Conservation (phyloP, 75 land plant species). For the Sequoiadendron giganteum region DNA sequence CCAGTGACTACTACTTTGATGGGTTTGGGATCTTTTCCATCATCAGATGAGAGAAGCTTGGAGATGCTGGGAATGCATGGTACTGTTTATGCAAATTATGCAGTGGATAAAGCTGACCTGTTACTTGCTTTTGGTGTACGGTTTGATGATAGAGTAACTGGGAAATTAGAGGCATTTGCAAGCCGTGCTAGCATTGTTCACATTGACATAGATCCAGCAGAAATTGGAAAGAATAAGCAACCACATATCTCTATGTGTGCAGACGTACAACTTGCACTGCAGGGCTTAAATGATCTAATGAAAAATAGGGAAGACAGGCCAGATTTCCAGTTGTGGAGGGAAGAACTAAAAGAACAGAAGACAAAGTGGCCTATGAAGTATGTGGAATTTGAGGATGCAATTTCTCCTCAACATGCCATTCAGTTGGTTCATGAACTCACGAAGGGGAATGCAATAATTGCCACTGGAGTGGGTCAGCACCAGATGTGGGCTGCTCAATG, state of each 20-base stretch:
- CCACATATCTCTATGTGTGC: constrained; percentile 89
- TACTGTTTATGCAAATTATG: constrained; percentile 90
- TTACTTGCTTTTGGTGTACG: constrained; percentile 92
- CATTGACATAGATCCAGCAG: constrained; percentile 94
- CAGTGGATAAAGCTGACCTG: constrained; percentile 75
- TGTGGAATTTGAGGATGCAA: constrained; percentile 66
- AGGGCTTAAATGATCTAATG: constrained; percentile 55
- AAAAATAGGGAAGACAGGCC: constrained; percentile 30
- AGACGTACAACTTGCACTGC: constrained; percentile 71
- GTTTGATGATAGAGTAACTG: constrained; percentile 96
- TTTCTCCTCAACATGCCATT: constrained; percentile 90
- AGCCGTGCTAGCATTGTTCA: constrained; percentile 91
- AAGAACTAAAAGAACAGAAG: constrained; percentile 76
- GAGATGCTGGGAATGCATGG: constrained; percentile 98
- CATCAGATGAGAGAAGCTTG: constrained; percentile 48
- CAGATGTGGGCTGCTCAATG: constrained; percentile 99
- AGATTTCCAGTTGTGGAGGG: constrained; percentile 69
- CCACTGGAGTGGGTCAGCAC: constrained; percentile 95
- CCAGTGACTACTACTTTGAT: constrained; percentile 88
- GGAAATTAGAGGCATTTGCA: constrained; percentile 94
- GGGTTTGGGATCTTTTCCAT: constrained; percentile 84
- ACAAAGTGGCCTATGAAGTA: constrained; percentile 58
- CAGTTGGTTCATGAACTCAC: constrained; percentile 74
- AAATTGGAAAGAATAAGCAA: constrained; percentile 96
- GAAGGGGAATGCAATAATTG: constrained; percentile 68